Conservation (phyloP, 2,329 filamentous ascomycete genomes). For the Sarocladiaceae sp. region DNA sequence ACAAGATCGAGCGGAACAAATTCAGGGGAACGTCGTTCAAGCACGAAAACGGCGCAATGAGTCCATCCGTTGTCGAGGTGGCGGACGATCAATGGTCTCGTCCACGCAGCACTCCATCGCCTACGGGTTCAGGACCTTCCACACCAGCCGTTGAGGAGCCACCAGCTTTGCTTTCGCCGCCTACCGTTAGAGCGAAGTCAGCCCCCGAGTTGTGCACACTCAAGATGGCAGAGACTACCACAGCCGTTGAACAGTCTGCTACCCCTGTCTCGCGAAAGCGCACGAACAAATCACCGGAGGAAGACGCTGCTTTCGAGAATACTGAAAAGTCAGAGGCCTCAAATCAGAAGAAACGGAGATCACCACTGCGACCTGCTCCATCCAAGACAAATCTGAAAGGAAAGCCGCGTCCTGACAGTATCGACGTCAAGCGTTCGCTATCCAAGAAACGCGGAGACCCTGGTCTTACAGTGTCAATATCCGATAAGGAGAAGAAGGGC, state of each 20-base stretch:
- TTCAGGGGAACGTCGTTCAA: conserved; percentile 36
- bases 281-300: background rate
- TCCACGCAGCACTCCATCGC: background rate
- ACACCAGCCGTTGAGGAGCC: background rate
- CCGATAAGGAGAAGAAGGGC: conserved; percentile 37
- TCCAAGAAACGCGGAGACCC: conserved; percentile 23
- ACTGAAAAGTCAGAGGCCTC: conserved; percentile 16
- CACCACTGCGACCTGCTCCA: conserved; percentile 23
- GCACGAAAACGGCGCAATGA: conserved; percentile 23
- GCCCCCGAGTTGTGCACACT: background rate
- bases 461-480: background rate
- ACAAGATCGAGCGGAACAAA: conserved; percentile 52
- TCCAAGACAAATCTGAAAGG: background rate
- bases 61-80: conserved; percentile 22
- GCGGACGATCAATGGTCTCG: conserved; percentile 18
- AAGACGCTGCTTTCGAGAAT: background rate
- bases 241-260: background rate
- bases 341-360: conserved; percentile 43
- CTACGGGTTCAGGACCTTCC: background rate
- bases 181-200: background rate
- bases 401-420: conserved; percentile 14
- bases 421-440: conserved; percentile 18
- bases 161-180: background rate
- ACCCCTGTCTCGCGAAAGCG: background rate
- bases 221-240: background rate